These are phyloP conservation scores for Fomitopsis pulvina DNA, from an alignment of 768 basidiomycete species.

Conservation along the genomic window DNA sequence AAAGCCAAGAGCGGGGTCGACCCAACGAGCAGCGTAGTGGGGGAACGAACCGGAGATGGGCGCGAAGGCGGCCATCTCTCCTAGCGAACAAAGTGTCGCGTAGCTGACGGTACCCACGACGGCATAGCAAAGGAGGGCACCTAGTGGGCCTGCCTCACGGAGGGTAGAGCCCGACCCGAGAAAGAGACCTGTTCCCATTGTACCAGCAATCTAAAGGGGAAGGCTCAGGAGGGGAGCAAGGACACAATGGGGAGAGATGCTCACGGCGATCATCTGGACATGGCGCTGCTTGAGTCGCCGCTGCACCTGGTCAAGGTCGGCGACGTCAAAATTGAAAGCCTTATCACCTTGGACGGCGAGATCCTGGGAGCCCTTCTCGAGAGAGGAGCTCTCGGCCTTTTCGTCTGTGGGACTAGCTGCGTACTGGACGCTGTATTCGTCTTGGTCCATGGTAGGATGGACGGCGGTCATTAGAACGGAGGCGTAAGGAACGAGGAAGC, in stretches of 20 bases:
- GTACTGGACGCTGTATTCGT: no score
- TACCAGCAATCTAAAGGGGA: slow-evolving; percentile 53
- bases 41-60: slow-evolving; percentile 77
- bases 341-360: slow-evolving; percentile 19
- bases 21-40: slow-evolving; percentile 46
- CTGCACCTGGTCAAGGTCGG: slow-evolving; percentile 65
- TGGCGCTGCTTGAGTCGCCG: slow-evolving; percentile 70
- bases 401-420: no score
- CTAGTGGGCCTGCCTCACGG: slow-evolving; percentile 55
- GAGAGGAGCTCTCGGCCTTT: slow-evolving; percentile 13
- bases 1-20: slow-evolving; percentile 30
- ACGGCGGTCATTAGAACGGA: no score
- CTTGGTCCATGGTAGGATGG: no score
- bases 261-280: slow-evolving; percentile 78
- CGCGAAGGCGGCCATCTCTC: slow-evolving; percentile 74
- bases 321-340: slow-evolving; percentile 43
- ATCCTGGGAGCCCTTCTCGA: slow-evolving; percentile 22
- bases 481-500: no score
- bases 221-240: neutral
- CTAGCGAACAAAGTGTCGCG: slow-evolving; percentile 59
- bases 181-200: slow-evolving; percentile 70
- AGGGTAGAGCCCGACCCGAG: slow-evolving; percentile 63
- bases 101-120: slow-evolving; percentile 63
- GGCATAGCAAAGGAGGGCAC: slow-evolving; percentile 57
- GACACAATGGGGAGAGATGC: slow-evolving; percentile 18